These are phyloP conservation scores for Alternaria sp. DNA, from an alignment of 2,329 filamentous ascomycete species.

Conservation along the genomic window DNA sequence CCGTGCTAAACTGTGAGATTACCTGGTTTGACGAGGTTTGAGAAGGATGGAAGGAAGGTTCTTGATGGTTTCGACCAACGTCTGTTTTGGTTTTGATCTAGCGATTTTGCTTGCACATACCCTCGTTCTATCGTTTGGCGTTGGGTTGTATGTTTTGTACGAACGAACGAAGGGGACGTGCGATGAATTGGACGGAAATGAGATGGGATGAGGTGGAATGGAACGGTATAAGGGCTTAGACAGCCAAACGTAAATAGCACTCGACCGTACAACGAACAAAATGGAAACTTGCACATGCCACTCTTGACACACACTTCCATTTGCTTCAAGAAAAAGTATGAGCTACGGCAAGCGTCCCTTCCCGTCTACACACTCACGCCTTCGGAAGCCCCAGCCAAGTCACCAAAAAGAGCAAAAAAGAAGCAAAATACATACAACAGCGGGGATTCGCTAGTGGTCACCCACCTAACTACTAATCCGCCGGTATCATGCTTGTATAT, in stretches of 20 bases:
- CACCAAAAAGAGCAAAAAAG: too few relatives aligned
- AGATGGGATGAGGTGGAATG: neutral
- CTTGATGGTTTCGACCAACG: neutral
- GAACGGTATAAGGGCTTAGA: neutral
- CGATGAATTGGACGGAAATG: neutral
- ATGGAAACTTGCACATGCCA: neutral
- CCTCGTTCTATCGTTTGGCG: constrained; percentile 3
- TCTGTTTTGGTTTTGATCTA: neutral
- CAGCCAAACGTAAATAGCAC: neutral
- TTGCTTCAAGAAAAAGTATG: neutral
- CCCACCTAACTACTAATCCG: too few relatives aligned
- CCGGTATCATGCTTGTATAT: too few relatives aligned
- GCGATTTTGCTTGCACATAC: constrained; percentile 5
- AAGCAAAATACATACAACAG: too few relatives aligned
- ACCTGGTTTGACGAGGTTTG: neutral
- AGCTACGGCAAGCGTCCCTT: too few relatives aligned
- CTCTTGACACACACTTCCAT: neutral
- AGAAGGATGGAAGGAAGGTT: neutral
- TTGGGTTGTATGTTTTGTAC: neutral
- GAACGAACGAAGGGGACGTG: neutral
- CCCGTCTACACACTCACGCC: too few relatives aligned
- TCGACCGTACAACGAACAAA: neutral
- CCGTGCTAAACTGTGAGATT: constrained; percentile 50
- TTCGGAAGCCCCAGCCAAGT: too few relatives aligned
- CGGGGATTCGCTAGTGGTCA: too few relatives aligned